Evolutionary conservation across 345 rosid genomes (phyloP).

Genomic region (Populus nigra): DNA sequence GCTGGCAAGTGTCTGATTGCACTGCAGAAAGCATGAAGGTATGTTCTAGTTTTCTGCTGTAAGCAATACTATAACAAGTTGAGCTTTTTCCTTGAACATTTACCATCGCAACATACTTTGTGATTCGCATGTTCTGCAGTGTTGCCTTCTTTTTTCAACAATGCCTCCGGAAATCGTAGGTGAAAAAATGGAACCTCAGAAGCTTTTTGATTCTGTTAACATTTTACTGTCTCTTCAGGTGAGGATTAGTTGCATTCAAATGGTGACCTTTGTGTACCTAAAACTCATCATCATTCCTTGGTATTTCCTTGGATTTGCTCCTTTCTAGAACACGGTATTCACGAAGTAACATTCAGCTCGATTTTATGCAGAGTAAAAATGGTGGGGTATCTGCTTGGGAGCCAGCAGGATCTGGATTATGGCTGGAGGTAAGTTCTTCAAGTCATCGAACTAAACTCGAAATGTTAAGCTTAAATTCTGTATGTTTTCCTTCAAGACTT

Average conservation of each 20-base stretch:
- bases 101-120: no score
- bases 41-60: no score
- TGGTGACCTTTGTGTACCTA: neutral
- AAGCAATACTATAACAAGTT: no score
- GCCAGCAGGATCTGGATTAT: constrained; percentile 15
- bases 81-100: no score
- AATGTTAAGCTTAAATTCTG: neutral
- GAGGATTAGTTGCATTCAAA: neutral
- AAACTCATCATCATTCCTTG: no score
- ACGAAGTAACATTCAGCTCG: neutral
- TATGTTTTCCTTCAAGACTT: neutral
- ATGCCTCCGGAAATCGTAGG: constrained; percentile 31
- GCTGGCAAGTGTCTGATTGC: constrained; percentile 27
- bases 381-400: constrained; percentile 50
- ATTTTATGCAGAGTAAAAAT: constrained; percentile 29
- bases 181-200: constrained; percentile 27
- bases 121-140: constrained; percentile 5
- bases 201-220: constrained; percentile 32
- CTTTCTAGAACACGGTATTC: neutral
- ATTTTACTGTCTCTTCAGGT: constrained; percentile 41
- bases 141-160: constrained; percentile 36
- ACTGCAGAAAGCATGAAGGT: constrained; percentile 29
- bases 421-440: constrained; percentile 27
- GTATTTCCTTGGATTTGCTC: no score
- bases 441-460: neutral